Base-by-base conservation (phyloP, 345 rosid genomes). In the Orychophragmus violaceus region DNA sequence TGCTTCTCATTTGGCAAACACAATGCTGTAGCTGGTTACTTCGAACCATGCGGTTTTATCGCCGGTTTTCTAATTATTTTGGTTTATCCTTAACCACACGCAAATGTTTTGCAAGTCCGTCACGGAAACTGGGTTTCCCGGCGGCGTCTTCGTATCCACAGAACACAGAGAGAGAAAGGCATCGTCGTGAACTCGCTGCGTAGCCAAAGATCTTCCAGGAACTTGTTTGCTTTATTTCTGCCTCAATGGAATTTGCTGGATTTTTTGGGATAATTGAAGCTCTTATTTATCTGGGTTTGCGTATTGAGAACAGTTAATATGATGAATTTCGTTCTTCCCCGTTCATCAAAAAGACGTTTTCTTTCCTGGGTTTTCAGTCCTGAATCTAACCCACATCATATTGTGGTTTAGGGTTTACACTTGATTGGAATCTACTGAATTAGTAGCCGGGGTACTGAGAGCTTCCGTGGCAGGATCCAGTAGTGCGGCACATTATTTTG, bases 371-470 rank as follows among this genome's bases (percentile, higher is more conserved):
- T 44, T 52, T 66, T 42, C 21, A 19, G 16, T 61, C 44, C 21
- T 60, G 51, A 54, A 61, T 35, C 35, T 11, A 58, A 25, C 2
- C 66, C 39, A 46, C 5, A 28, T 64, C 64, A 6, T 37, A 37
- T 48, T 8, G 44, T 42, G 36, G 14, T 9, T 13, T 25, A 42
- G 42, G 42, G 63, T 1, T 60, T 39, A 42, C 46, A 6, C 23
- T 32, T 30, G 24, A 50, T 49, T 51, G 25, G 33, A n/a, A 5
- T 55, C 8, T 32, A 33, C 39, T 54, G 35, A 64, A 27, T 27
- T 22, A 56, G 44, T 46, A 65, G 91, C 83, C 22, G 98, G 98
- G 25, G 82, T 79, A 53, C 61, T 90, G 58, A 83, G 98, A 82
- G 90, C 89, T 66, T 50, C 69, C n/a, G n/a, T n/a, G 37, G 78